A percentile compares a stretch with the other conserved stretches of the same genome.
phyloP scores from a whole-genome alignment of 345 rosid species.

The Ceriops decandra region DNA sequence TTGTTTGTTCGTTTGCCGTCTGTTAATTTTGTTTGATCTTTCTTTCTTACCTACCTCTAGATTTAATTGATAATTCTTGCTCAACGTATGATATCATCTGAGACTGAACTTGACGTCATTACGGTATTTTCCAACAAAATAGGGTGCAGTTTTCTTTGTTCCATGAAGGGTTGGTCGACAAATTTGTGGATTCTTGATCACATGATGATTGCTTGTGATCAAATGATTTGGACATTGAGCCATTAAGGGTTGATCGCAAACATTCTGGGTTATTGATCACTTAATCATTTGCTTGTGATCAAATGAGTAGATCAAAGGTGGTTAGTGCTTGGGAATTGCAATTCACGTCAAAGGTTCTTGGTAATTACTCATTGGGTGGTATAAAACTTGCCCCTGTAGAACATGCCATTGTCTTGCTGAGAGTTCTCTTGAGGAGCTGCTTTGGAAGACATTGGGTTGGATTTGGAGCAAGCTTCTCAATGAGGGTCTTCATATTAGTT shows the following conservation, averaged over 20 bases:
- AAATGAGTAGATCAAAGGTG: neutral
- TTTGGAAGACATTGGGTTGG: neutral
- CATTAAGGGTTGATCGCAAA: no score
- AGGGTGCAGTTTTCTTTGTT: no score
- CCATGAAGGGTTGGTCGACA: no score
- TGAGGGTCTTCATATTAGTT: neutral
- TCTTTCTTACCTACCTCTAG: neutral
- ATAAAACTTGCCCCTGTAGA: neutral
- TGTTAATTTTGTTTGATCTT: neutral
- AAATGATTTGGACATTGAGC: conserved; percentile 1
- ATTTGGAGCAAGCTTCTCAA: conserved; percentile 2
- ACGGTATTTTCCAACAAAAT: neutral
- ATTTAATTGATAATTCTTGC: neutral
- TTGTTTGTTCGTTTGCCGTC: conserved; percentile 7
- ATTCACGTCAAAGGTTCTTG: conserved; percentile 2
- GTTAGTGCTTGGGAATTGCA: neutral
- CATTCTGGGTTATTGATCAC: no score
- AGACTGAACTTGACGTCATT: neutral
- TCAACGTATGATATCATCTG: neutral
- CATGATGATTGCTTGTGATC: conserved; percentile 11
- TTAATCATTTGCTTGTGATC: no score
- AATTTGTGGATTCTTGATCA: neutral
- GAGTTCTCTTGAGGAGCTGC: neutral
- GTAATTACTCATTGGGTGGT: neutral
- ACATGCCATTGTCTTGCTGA: neutral